Evolutionary conservation across 73 alveolate genomes (phyloP), one percentile per base, ranked within the genome.

Genomic region (Paramecium caudatum): DNA sequence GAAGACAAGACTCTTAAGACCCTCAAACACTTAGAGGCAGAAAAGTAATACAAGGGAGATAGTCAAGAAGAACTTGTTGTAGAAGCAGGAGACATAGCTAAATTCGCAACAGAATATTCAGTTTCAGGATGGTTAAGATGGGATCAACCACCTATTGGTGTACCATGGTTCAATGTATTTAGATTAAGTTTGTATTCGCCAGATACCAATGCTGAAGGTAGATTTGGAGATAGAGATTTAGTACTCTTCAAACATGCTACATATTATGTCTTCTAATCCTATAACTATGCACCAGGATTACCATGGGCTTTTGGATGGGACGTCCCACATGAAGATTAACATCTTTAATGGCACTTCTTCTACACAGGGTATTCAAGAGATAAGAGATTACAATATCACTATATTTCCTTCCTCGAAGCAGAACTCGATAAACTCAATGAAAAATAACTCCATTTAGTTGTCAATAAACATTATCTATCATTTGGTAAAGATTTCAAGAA

Each of bases 41-140:
- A 74, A 27, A 45, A 37, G 12, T 8, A 13, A 2, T 74, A 12
- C 55, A 43, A 74, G 15, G 88, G 69, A 19, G 65, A 74, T 55
- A 55, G 43, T 23, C 9, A 74, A 39, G 43, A 37, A 15, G 62
- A 37, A 15, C 43, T 27, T 43, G 46, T 9, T 5, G 68, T 74
- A 15, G 17, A 74, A 45, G 65, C 55, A 6, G 69, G 1, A 3
- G 68, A 37, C 19, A 9, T 21, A 6, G 21, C 88, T 16, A 74
- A 21, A 25, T 74, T 74, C 21, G 39, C 43, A 21, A 27, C 43
- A 34, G 88, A 74, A 21, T 74, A 74, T 43, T 74, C 88, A 41
- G 88, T 74, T 21, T 19, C 69, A 41, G 88, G 69, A 39, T 74
- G 88, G 88, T 37, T 74, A 27, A 74, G 65, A 74, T 74, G 88